Evolutionary conservation across 1,139 yeast species (phyloP), one percentile per base, ranked within the genome.

Genomic region (Meyerozyma elateridarum): DNA sequence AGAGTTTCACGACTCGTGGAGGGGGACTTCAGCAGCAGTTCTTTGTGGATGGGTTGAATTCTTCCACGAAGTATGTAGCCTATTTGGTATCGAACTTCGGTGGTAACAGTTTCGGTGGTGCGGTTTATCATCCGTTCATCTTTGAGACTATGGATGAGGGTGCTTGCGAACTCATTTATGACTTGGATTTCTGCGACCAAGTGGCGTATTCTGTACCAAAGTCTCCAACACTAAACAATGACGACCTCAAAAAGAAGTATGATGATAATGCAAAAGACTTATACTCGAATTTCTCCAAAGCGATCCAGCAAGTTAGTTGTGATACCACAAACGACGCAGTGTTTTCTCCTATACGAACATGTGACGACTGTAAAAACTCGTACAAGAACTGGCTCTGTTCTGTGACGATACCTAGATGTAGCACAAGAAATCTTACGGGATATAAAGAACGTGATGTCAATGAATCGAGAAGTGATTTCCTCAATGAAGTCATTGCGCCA

Each of bases 181-280:
- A 77, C 38, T 61, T 91, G 35, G 79, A 74, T 1, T 87, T 89
- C 50, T 91, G 98, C 55, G 57, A 68, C 21, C 75, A 76, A 32
- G 93, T 89, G 21, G 94, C 96, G 0, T 91, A 88, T 56, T 73
- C 95, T 1, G 96, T 85, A 0, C 98, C 97, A 0, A 75, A 81
- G 4, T 60, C 76, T 35, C 48, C 48, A n/a, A 35, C 42, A 7
- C 37, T 39, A 5, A 21, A 49, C 11, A 51, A 50, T 16, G 48
- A 42, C 2, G 54, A 48, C 3, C 43, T 66, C n/a, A 49, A 39
- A 22, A 13, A 34, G 0, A 46, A 71, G 15, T 91, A 87, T 51
- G 96, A 91, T 49, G 46, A 62, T 26, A 61, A 77, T 41, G 91
- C 96, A 0, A 44, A 49, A 12, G 51, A 54, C 0, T 49, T 76